Base-by-base conservation (phyloP, 495 filamentous ascomycete genomes). In the Gamarada debralockiae region DNA sequence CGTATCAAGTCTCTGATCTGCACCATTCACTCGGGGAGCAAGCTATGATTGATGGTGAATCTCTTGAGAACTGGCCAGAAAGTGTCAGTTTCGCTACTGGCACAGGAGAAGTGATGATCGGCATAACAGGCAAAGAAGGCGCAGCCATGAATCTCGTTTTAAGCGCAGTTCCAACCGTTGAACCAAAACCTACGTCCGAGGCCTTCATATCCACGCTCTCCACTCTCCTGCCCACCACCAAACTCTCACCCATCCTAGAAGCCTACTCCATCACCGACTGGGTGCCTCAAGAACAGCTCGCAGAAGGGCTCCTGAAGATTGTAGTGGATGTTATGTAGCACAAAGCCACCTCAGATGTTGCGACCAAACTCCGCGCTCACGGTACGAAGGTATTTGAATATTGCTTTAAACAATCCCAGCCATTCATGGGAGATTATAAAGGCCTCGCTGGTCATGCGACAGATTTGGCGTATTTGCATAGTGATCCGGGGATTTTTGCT, bases 401-500 rank as follows among this genome's bases (percentile, higher is more conserved):
- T 15, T 2, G 10, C 14, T 48, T 47, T 29, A 15, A 17, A 3
- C 31, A 54, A 25, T 7, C 15, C 1, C 10, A 23, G 14, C 52
- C 42, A 9, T 47, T 47, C 17, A 8, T 5, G 9, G 52, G 52
- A 2, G 3, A 2, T 0, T 54, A 38, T 20, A 7, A 37, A 10
- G 43, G 41, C 22, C 13, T 41, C 4, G 10, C 52, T 14, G 37
- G 22, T 15, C 52, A 55, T 23, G 23, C 36, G 2, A 10, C 49
- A 6, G 52, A 55, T 43, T 44, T 55, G 14, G 44, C 36, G 6
- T 55, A 55, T 42, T n/a, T 55, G 13, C 44, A 48, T 27, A 44
- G 52, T 8, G 18, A 42, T 25, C 44, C 37, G 3, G 27, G 23
- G 9, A 55, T 49, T 25, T 55, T 55, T 23, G 14, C 22, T 4